Conservation (phyloP, 768 basidiomycete genomes). For the Hericium alpestre region DNA sequence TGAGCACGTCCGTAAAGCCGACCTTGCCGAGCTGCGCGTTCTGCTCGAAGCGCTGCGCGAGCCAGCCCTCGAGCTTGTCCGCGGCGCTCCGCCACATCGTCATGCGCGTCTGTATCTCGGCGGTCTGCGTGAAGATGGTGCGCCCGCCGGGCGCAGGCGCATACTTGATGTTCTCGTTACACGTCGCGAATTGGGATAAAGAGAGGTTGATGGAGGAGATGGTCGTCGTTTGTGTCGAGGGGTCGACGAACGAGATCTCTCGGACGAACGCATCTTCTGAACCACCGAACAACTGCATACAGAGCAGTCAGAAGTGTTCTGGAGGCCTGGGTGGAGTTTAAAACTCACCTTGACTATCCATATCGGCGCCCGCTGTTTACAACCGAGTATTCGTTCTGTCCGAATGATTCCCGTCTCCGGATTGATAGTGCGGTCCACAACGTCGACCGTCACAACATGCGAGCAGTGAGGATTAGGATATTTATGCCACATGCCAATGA, state of each 20-base stretch:
- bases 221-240: slow-evolving; percentile 64
- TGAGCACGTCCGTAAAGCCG: slow-evolving; percentile 83
- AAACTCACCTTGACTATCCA: slow-evolving; percentile 86
- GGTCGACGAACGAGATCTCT: slow-evolving; percentile 90
- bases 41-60: slow-evolving; percentile 81
- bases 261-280: slow-evolving; percentile 92
- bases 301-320: not conserved
- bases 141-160: slow-evolving; percentile 50
- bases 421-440: slow-evolving; percentile 76
- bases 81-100: slow-evolving; percentile 72
- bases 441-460: slow-evolving; percentile 81
- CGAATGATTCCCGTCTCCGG: slow-evolving; percentile 79
- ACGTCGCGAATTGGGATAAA: slow-evolving; percentile 88
- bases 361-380: slow-evolving; percentile 81
- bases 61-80: slow-evolving; percentile 75
- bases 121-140: slow-evolving; percentile 81
- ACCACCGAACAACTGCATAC: slow-evolving; percentile 69
- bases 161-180: slow-evolving; percentile 85
- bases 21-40: slow-evolving; percentile 85
- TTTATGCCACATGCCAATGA: slow-evolving; percentile 91
- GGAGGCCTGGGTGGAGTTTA: not conserved
- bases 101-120: slow-evolving; percentile 80
- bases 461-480: slow-evolving; percentile 91
- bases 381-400: slow-evolving; percentile 82
- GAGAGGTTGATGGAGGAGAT: slow-evolving; percentile 91